A percentile compares a stretch with the other conserved stretches of the same genome.
These are phyloP conservation scores for Vigna reflexopilosa DNA, from an alignment of 306 rosid genomes.

Conservation along the genomic window DNA sequence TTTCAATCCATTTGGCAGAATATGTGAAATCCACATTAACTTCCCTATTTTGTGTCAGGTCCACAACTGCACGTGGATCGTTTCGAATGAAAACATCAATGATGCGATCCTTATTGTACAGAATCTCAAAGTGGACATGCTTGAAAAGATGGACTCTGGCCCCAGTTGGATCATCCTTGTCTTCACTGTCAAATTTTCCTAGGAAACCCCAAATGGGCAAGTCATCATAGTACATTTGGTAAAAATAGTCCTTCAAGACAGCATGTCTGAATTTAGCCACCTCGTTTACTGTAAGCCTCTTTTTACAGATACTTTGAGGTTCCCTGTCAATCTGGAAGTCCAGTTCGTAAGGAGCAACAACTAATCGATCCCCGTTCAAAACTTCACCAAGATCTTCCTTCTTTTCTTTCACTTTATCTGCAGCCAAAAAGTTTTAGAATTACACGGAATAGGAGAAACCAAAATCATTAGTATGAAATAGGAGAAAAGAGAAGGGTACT, in stretches of 20 bases:
- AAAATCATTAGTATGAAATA: not conserved
- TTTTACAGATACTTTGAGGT: slow-evolving; percentile 51
- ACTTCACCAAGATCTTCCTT: slow-evolving; percentile 64
- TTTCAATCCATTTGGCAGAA: slow-evolving; percentile 60
- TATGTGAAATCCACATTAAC: slow-evolving; percentile 55
- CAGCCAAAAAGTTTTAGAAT: slow-evolving; percentile 34
- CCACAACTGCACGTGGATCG: slow-evolving; percentile 50
- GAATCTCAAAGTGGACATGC: slow-evolving; percentile 53
- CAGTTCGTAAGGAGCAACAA: slow-evolving; percentile 55
- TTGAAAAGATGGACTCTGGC: slow-evolving; percentile 46
- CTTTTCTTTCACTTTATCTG: slow-evolving; percentile 59
- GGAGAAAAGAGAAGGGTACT: slow-evolving; percentile 1
- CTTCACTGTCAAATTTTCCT: slow-evolving; percentile 54
- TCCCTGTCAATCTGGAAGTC: slow-evolving; percentile 48
- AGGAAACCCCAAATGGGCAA: slow-evolving; percentile 66
- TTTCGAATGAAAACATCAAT: slow-evolving; percentile 51
- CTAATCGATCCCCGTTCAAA: slow-evolving; percentile 59
- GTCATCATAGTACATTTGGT: slow-evolving; percentile 61
- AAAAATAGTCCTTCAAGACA: slow-evolving; percentile 60
- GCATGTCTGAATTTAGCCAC: slow-evolving; percentile 53
- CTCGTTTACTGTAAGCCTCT: slow-evolving; percentile 48
- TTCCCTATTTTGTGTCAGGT: slow-evolving; percentile 52
- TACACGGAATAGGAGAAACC: not conserved
- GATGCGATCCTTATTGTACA: slow-evolving; percentile 54
- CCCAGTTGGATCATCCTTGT: slow-evolving; percentile 43